These are phyloP conservation scores for Pichia cactophila DNA, from an alignment of 1,139 yeast genomes.

Conservation along the genomic window DNA sequence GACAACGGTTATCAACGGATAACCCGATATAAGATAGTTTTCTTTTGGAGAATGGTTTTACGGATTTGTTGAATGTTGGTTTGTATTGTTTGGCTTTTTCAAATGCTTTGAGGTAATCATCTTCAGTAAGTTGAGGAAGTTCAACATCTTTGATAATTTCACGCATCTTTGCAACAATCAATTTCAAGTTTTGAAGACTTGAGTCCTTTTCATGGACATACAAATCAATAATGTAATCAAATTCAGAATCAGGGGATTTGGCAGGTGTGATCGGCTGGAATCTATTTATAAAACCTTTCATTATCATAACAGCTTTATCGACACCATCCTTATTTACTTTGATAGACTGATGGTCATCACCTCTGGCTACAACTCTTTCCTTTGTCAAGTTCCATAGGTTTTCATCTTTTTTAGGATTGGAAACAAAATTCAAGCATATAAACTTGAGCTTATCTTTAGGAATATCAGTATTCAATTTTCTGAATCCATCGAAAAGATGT, in stretches of 20 bases:
- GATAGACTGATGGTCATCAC: conserved; percentile 87
- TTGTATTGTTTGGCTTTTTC: conserved; percentile 42
- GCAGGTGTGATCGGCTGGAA: conserved; percentile 51
- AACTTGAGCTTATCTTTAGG: conserved; percentile 36
- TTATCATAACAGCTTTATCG: conserved; percentile 47
- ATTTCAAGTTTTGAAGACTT: conserved; percentile 45
- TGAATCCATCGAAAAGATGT: conserved; percentile 54
- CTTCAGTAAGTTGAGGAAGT: conserved; percentile 36
- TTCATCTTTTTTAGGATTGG: conserved; percentile 24
- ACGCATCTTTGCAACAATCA: conserved; percentile 35
- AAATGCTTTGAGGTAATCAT: conserved; percentile 37
- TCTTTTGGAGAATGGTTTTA: conserved; percentile 14
- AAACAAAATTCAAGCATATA: conserved; percentile 66
- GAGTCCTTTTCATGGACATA: conserved; percentile 38
- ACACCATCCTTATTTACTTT: conserved; percentile 43
- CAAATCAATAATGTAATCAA: conserved; percentile 58
- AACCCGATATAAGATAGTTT: conserved; percentile 37
- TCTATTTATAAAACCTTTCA: conserved; percentile 66
- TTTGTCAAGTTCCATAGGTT: conserved; percentile 47
- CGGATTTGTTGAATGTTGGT: conserved; percentile 41
- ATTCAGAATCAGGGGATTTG: conserved; percentile 54
- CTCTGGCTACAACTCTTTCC: conserved; percentile 57
- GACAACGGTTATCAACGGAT: conserved; percentile 14
- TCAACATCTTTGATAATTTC: conserved; percentile 42
- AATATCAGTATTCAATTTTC: conserved; percentile 31